Percentiles rank a stretch among this genome's conserved stretches.
phyloP scores from a whole-genome alignment of 2,329 filamentous ascomycete genomes.

The Claviceps capensis region DNA sequence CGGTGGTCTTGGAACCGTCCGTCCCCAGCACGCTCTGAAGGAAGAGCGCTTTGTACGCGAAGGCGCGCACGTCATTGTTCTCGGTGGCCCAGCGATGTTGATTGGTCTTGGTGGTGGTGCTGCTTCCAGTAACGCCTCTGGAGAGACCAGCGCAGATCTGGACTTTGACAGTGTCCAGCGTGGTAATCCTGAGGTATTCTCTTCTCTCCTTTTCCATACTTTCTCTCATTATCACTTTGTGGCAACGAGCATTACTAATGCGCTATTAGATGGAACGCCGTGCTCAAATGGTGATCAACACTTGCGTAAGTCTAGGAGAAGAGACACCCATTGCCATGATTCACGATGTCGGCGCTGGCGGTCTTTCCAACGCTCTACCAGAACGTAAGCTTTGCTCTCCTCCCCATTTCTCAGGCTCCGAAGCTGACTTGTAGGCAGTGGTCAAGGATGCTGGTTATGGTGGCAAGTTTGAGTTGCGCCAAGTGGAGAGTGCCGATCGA shows the following conservation, averaged over 20 bases:
- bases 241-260: background rate
- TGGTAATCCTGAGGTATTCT: slow-evolving; percentile 64
- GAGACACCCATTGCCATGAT: slow-evolving; percentile 92
- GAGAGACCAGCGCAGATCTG: slow-evolving; percentile 77
- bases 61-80: slow-evolving; percentile 82
- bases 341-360: slow-evolving; percentile 92
- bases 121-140: slow-evolving; percentile 79
- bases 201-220: background rate
- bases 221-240: background rate
- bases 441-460: slow-evolving; percentile 87
- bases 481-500: slow-evolving; percentile 78
- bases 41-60: slow-evolving; percentile 63
- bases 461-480: slow-evolving; percentile 84
- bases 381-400: slow-evolving; percentile 32
- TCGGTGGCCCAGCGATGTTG: slow-evolving; percentile 93
- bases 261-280: slow-evolving; percentile 59
- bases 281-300: slow-evolving; percentile 96
- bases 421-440: slow-evolving; percentile 23
- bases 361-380: slow-evolving; percentile 60
- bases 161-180: slow-evolving; percentile 96
- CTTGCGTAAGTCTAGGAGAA: slow-evolving; percentile 70
- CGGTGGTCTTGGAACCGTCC: slow-evolving; percentile 82
- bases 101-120: slow-evolving; percentile 93
- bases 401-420: background rate
- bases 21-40: slow-evolving; percentile 85